Percentiles rank a stretch among this genome's conserved stretches.
Evolutionary conservation across 345 rosid species (phyloP).

Genomic region (Euclidium syriacum): DNA sequence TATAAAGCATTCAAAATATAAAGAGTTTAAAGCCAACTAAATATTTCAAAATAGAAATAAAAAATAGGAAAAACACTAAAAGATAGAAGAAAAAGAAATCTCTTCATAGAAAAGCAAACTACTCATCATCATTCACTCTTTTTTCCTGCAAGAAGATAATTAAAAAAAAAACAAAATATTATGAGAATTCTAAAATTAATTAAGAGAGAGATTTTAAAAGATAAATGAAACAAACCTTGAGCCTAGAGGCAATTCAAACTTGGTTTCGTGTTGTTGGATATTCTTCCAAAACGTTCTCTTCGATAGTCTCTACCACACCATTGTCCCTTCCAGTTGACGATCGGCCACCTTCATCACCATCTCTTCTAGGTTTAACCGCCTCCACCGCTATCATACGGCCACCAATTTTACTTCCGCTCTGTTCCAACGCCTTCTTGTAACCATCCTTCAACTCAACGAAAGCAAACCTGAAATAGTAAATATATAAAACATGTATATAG

Average conservation of each 20-base stretch:
- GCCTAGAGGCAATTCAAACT: conserved; percentile 27
- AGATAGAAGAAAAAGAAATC: too few relatives aligned
- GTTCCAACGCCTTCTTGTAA: conserved; percentile 54
- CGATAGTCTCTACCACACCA: too few relatives aligned
- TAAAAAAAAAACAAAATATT: neutral
- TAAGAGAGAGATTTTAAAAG: neutral
- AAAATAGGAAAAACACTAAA: too few relatives aligned
- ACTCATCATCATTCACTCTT: conserved; percentile 31
- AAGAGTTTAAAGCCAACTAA: too few relatives aligned
- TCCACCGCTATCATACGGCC: conserved; percentile 39
- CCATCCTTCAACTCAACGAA: conserved; percentile 51
- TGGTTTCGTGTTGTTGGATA: conserved; percentile 40
- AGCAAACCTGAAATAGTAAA: conserved; percentile 52
- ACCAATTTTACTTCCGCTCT: conserved; percentile 46
- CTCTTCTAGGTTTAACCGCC: conserved; percentile 26
- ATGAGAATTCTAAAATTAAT: neutral
- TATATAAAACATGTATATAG: too few relatives aligned
- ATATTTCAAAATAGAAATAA: too few relatives aligned
- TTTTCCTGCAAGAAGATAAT: conserved; percentile 31
- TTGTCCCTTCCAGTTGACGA: too few relatives aligned
- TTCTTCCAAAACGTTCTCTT: too few relatives aligned
- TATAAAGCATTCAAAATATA: too few relatives aligned
- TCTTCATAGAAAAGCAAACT: neutral
- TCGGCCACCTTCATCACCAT: conserved; percentile 1
- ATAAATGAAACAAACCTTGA: conserved; percentile 17